Percentiles rank a stretch among this genome's conserved stretches.
Conservation (phyloP, 2,329 filamentous ascomycete genomes). For the Diaporthe sp. region DNA sequence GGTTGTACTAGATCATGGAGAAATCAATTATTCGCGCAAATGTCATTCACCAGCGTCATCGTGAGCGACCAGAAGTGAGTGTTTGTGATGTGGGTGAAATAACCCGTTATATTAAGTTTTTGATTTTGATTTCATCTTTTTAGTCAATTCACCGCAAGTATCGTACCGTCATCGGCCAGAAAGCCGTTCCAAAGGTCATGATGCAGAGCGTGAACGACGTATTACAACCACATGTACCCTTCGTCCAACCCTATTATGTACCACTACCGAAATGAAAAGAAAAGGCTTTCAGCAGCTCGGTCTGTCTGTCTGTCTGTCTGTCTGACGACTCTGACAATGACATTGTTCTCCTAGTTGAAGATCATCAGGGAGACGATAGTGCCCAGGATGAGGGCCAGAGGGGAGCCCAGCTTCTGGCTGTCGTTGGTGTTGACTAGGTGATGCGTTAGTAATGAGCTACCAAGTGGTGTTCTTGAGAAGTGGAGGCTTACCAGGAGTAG, state of each 20-base stretch:
- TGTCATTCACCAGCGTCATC: neutral
- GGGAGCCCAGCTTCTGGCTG: conserved; percentile 55
- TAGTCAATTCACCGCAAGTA: conserved; percentile 17
- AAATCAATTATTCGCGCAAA: neutral
- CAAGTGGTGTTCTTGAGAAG: rapidly evolving
- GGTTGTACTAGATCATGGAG: neutral
- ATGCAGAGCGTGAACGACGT: conserved; percentile 20
- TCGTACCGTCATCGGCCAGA: conserved; percentile 20
- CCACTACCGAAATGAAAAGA: conserved; percentile 27
- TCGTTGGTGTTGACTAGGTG: conserved; percentile 50
- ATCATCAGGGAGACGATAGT: conserved; percentile 57
- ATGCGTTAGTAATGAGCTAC: neutral
- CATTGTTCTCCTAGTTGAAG: conserved; percentile 55
- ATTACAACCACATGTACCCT: conserved; percentile 8
- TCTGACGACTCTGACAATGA: neutral
- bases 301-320: conserved; percentile 3
- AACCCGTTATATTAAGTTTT: conserved; percentile 21
- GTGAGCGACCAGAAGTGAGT: neutral
- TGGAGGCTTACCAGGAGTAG: conserved; percentile 42
- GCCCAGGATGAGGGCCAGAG: conserved; percentile 57
- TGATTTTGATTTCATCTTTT: neutral
- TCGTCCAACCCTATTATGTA: conserved; percentile 16
- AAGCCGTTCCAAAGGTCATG: conserved; percentile 31
- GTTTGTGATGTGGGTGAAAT: neutral
- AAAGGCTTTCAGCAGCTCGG: conserved; percentile 22